Evolutionary conservation across 257 asterid species (phyloP).

Genomic region (Ophiorrhiza pumila): DNA sequence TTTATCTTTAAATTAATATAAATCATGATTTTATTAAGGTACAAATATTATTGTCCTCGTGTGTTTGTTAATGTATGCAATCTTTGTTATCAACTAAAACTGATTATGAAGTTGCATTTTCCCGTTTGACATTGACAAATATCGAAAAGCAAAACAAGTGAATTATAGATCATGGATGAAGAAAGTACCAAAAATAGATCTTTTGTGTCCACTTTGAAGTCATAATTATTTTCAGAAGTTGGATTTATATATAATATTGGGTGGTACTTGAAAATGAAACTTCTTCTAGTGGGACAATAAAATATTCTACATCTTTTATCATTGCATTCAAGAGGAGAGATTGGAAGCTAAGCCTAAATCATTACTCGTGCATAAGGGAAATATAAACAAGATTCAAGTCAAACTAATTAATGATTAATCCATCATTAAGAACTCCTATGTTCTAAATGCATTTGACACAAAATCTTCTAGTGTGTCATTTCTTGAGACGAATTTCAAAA

Average conservation of each 20-base stretch:
- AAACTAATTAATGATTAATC: neutral
- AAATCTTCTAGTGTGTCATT: neutral
- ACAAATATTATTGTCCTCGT: too few relatives aligned
- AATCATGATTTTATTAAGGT: too few relatives aligned
- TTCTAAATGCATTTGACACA: neutral
- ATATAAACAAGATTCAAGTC: neutral
- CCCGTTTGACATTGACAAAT: neutral
- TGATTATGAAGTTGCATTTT: too few relatives aligned
- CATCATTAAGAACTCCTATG: neutral
- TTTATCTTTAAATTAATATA: too few relatives aligned
- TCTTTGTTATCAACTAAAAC: too few relatives aligned
- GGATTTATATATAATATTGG: neutral
- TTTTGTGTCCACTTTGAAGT: too few relatives aligned
- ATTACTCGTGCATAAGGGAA: slow-evolving; percentile 2
- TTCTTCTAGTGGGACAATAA: neutral
- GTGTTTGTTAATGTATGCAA: too few relatives aligned
- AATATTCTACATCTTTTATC: neutral
- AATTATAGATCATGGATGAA: neutral
- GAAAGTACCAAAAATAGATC: neutral
- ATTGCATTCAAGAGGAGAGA: neutral
- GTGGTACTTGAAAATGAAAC: neutral
- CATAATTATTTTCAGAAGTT: neutral
- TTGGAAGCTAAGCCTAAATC: neutral
- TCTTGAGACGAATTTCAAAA: too few relatives aligned
- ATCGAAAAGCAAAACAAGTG: neutral